phyloP scores from a whole-genome alignment of 2,329 filamentous ascomycete genomes.

The Akanthomyces uredinophilus region DNA sequence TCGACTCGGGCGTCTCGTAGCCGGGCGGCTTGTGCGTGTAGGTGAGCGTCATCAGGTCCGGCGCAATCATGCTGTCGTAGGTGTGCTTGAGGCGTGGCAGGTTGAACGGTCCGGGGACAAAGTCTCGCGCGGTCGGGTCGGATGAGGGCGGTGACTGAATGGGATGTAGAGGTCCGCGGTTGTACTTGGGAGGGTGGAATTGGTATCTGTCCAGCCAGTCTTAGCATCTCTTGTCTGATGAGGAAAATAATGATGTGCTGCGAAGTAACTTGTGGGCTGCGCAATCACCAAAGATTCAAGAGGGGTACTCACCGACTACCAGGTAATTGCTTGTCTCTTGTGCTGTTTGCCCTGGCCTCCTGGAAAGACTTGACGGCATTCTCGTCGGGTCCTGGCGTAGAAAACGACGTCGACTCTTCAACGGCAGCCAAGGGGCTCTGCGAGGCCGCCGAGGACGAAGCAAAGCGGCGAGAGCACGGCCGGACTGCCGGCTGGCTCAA shows the following conservation, averaged over 20 bases:
- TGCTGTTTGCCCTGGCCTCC: slow-evolving; percentile 30
- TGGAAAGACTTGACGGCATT: slow-evolving; percentile 36
- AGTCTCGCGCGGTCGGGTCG: slow-evolving; percentile 82
- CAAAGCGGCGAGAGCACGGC: slow-evolving; percentile 35
- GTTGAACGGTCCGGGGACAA: slow-evolving; percentile 86
- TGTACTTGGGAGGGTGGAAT: slow-evolving; percentile 89
- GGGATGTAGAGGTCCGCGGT: slow-evolving; percentile 88
- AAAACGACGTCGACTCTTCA: slow-evolving; percentile 46
- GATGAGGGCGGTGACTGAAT: slow-evolving; percentile 83
- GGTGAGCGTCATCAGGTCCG: slow-evolving; percentile 82
- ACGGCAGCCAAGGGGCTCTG: slow-evolving; percentile 39
- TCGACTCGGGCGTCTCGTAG: slow-evolving; percentile 44
- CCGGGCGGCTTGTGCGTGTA: slow-evolving; percentile 85
- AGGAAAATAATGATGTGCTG: not conserved
- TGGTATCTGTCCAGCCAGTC: slow-evolving; percentile 66
- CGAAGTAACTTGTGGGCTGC: not conserved
- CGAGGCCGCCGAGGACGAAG: slow-evolving; percentile 41
- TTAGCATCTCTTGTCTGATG: not conserved
- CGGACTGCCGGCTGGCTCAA: slow-evolving; percentile 22
- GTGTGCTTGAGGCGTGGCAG: slow-evolving; percentile 84
- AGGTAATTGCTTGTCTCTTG: slow-evolving; percentile 37
- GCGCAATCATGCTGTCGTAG: slow-evolving; percentile 77
- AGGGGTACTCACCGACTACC: slow-evolving; percentile 40
- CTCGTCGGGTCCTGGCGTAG: slow-evolving; percentile 35
- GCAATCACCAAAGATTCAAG: not conserved